Base-by-base conservation (phyloP, 345 rosid genomes). In the Lumnitzera racemosa region DNA sequence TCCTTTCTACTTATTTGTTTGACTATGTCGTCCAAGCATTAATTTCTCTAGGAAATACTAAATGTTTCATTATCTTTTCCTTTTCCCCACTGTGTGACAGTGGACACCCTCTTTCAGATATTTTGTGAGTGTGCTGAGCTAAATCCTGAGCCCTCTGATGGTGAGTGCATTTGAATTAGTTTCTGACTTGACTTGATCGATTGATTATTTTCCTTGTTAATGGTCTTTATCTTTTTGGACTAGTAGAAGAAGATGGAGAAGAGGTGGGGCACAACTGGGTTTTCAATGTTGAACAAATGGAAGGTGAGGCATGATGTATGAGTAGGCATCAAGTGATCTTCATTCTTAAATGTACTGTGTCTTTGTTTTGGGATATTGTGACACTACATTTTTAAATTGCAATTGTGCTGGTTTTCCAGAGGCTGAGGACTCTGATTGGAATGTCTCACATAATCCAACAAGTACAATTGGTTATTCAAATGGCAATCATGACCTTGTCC, bases 61-160 rank as follows among this genome's bases (percentile, higher is more conserved):
- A n/a, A 14, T 27, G 56, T 13, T 55, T 51, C 10, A 57, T 43
- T 52, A 29, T 27, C 61, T 0, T 58, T 23, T 2, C 12, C 23
- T n/a, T 74, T 65, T 53, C 51, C 23, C 24, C 67, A 15, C 57
- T 58, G 47, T 62, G 1, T 74, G 66, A 58, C 61, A 95, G 97
- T 95, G 97, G 95, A 88, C 72, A 78, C 78, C 51, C 66, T 95
- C 54, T 95, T 95, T 76, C 85, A 84, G 70, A 61, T 88, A 31
- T 88, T 95, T 64, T 90, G 95, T 4, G 88, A 90, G 73, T 85
- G 99, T 56, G 95, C 97, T 17, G 96, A 88, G 78, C 80, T 95
- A 49, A 95, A 95, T 81, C 97, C 99, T 1, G 95, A 90, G 62
- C 95, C 90, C 14, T 54, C 82, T 58, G 87, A 82, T 72, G 96